Evolutionary conservation across 1,139 yeast genomes (phyloP).

Genomic region (Yamadazyma aaseri): DNA sequence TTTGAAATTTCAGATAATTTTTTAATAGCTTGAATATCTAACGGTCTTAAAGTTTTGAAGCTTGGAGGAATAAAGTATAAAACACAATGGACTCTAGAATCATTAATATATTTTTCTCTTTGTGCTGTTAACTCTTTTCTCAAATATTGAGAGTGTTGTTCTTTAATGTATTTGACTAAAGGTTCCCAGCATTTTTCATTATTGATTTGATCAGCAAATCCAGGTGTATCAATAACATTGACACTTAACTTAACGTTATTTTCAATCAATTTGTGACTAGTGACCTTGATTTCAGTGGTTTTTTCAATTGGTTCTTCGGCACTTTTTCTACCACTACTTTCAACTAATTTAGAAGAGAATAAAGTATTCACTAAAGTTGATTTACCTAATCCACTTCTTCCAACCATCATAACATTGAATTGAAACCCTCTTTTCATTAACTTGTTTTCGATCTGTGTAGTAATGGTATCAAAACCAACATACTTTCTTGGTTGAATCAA

Average conservation of each 20-base stretch:
- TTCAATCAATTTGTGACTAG: slow-evolving; percentile 68
- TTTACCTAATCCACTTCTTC: slow-evolving; percentile 92
- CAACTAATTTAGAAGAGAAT: slow-evolving; percentile 78
- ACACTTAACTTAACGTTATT: slow-evolving; percentile 84
- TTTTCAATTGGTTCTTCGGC: slow-evolving; percentile 74
- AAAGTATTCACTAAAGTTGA: slow-evolving; percentile 88
- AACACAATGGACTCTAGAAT: slow-evolving; percentile 94
- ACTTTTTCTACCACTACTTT: slow-evolving; percentile 66
- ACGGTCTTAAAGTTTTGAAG: slow-evolving; percentile 72
- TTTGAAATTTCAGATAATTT: slow-evolving; percentile 88
- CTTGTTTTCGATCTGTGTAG: slow-evolving; percentile 91
- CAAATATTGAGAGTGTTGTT: slow-evolving; percentile 89
- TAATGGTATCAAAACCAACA: slow-evolving; percentile 96
- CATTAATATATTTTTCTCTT: slow-evolving; percentile 79
- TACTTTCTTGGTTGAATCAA: slow-evolving; percentile 47
- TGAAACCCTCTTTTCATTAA: slow-evolving; percentile 91
- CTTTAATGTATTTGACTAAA: slow-evolving; percentile 89
- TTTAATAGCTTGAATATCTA: slow-evolving; percentile 81
- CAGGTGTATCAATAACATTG: slow-evolving; percentile 94
- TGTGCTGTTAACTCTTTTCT: slow-evolving; percentile 96
- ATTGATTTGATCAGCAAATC: slow-evolving; percentile 95
- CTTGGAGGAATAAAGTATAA: slow-evolving; percentile 90
- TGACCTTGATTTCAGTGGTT: slow-evolving; percentile 84
- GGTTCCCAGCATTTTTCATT: slow-evolving; percentile 98
- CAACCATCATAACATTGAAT: slow-evolving; percentile 92